Evolutionary conservation across 257 asterid genomes (phyloP), one percentile per base, ranked within the genome.

Genomic region (Galeopsis tetrahit): DNA sequence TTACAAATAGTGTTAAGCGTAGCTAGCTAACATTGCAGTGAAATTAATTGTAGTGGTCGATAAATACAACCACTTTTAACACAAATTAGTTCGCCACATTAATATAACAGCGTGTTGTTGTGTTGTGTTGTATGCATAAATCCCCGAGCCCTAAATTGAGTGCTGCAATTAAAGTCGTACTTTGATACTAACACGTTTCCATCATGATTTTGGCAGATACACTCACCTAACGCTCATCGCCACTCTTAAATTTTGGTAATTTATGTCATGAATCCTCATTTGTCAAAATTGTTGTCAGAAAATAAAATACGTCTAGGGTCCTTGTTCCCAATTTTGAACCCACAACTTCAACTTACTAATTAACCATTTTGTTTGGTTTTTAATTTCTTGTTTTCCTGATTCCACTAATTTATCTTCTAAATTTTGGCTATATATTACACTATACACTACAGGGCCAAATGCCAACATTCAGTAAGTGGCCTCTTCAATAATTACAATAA

Each of bases 101-200:
- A 43, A 21, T 21, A 0, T 63, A 4, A 42, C 10, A 42, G 17
- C 69, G 17, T 40, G 56, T 21, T 2, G 56, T 21, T 2, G 17
- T 40, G 39, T 21, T 2, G 17, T 40, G 39, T 21, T 2, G 6
- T 15, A 39, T 10, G 10, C 6, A 5, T 64, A 8, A 31, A 70
- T 57, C 11, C 7, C 14, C 4, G 9, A 58, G 21, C 36, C 61
- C 7, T 10, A 4, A 53, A 9, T 40, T 11, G 10, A 34, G 38
- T 44, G 38, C 9, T n/a, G 28, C 14, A n/a, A 7, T 59, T 14
- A 31, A 7, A 9, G 36, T 5, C 6, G 5, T 14, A 3, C 2
- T 40, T 43, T 61, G 11, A 5, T 59, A 56, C 15, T 11, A 62
- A 28, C 77, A 52, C 66, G 59, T 63, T 66, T 17, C 73, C 73